phyloP scores from a whole-genome alignment of 305 asterid species.

The Rubia tinctorum region DNA sequence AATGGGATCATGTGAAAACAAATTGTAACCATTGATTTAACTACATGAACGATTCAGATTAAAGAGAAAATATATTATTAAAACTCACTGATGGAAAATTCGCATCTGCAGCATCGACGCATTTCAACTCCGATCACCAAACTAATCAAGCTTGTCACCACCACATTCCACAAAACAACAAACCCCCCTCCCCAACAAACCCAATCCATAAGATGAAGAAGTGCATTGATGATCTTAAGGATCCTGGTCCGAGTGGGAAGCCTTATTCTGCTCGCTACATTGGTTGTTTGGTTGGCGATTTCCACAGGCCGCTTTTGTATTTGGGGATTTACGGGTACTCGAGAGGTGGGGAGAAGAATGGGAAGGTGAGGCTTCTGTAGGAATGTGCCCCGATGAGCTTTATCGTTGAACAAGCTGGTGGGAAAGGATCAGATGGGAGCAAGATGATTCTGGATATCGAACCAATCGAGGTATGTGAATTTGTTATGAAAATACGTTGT shows the following conservation, averaged over 20 bases:
- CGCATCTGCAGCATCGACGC: too few relatives aligned
- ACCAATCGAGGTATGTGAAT: constrained; percentile 64
- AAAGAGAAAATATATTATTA: too few relatives aligned
- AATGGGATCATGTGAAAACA: too few relatives aligned
- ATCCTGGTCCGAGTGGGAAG: constrained; percentile 89
- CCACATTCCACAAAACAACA: too few relatives aligned
- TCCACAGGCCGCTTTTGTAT: constrained; percentile 73
- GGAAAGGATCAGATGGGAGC: constrained; percentile 89
- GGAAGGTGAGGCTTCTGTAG: constrained; percentile 84
- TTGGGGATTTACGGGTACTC: constrained; percentile 97
- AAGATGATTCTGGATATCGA: constrained; percentile 74
- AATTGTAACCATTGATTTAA: too few relatives aligned
- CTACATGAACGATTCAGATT: too few relatives aligned
- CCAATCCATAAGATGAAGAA: constrained; percentile 13
- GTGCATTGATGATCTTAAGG: constrained; percentile 87
- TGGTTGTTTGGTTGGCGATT: constrained; percentile 94
- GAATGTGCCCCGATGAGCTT: constrained; percentile 99
- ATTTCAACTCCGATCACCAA: too few relatives aligned
- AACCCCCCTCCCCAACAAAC: too few relatives aligned
- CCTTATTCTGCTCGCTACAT: constrained; percentile 88
- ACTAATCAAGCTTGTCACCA: too few relatives aligned
- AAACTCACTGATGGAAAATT: too few relatives aligned
- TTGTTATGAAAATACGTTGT: not conserved
- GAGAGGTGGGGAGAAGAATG: constrained; percentile 77
- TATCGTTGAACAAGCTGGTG: constrained; percentile 94